phyloP scores from a whole-genome alignment of 805 yeast species.

The Starmerella tilneyi region DNA sequence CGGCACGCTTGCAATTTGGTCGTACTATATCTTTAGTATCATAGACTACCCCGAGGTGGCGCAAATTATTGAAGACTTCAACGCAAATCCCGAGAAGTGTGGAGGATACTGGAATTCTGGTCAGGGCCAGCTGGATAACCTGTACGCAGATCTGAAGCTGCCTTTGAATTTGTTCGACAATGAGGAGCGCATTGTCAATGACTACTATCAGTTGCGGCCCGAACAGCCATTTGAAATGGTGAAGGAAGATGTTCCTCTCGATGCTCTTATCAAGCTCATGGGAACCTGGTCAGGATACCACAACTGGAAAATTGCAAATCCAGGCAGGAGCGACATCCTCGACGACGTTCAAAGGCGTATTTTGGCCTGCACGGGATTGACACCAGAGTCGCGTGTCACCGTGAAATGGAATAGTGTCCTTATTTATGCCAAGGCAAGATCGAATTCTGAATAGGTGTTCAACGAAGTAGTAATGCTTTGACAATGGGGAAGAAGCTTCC shows the following conservation, averaged over 20 bases:
- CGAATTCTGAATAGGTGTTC: neutral
- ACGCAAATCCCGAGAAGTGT: conserved; percentile 37
- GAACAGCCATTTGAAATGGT: conserved; percentile 22
- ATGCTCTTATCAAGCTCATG: conserved; percentile 44
- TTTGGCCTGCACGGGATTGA: conserved; percentile 39
- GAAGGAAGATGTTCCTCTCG: conserved; percentile 31
- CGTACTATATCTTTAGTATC: conserved; percentile 62
- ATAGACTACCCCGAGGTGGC: conserved; percentile 45
- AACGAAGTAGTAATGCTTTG: neutral
- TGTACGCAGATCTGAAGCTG: conserved; percentile 38
- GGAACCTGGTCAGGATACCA: conserved; percentile 64
- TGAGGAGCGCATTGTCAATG: conserved; percentile 27
- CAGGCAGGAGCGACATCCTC: conserved; percentile 38
- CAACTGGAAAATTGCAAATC: conserved; percentile 43
- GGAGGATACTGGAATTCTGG: conserved; percentile 84
- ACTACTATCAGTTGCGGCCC: conserved; percentile 22
- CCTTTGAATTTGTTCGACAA: conserved; percentile 39
- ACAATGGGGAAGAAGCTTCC: too few relatives aligned
- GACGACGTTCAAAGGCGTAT: conserved; percentile 41
- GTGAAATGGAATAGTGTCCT: conserved; percentile 41
- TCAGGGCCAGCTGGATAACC: conserved; percentile 41
- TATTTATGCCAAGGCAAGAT: conserved; percentile 12
- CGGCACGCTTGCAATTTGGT: conserved; percentile 72
- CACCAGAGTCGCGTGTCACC: conserved; percentile 37
- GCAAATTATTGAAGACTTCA: conserved; percentile 41